Evolutionary conservation across 139 green algal genomes (phyloP).

Genomic region (Chlorella sp.): DNA sequence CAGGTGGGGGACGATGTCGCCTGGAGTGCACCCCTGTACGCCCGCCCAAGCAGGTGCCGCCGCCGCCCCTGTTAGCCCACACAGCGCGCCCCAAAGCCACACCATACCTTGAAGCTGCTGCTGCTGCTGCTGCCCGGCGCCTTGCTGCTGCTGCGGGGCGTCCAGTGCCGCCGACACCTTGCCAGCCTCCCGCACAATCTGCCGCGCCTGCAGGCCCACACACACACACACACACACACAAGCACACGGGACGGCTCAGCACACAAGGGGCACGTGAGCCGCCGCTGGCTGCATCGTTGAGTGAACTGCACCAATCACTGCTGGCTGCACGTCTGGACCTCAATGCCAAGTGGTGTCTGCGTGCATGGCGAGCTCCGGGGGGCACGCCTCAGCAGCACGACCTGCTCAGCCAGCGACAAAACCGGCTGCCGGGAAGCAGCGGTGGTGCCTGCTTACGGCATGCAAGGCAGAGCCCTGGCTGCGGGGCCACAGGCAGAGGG

Average conservation of each 20-base stretch:
- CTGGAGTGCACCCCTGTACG: background rate
- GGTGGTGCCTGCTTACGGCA: no score
- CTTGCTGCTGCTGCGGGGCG: background rate
- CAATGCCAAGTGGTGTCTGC: no score
- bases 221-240: background rate
- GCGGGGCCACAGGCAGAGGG: no score
- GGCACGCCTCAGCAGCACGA: no score
- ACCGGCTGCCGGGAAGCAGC: no score
- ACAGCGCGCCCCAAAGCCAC: no score
- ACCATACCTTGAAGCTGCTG: background rate
- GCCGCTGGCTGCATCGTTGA: no score
- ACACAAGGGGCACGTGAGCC: background rate
- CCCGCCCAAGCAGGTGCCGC: background rate
- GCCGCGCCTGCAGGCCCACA: background rate
- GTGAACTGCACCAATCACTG: background rate
- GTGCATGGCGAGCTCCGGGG: no score
- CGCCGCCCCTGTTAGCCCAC: no score
- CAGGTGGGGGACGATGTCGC: no score
- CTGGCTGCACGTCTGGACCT: background rate
- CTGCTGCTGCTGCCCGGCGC: background rate
- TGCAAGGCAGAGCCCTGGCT: no score
- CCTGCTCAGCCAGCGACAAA: no score
- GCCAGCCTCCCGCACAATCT: background rate
- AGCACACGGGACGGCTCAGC: background rate
- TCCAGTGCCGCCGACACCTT: background rate